These are phyloP conservation scores for Colletotrichum coccodes DNA, from an alignment of 2,329 filamentous ascomycete genomes.

Conservation along the genomic window DNA sequence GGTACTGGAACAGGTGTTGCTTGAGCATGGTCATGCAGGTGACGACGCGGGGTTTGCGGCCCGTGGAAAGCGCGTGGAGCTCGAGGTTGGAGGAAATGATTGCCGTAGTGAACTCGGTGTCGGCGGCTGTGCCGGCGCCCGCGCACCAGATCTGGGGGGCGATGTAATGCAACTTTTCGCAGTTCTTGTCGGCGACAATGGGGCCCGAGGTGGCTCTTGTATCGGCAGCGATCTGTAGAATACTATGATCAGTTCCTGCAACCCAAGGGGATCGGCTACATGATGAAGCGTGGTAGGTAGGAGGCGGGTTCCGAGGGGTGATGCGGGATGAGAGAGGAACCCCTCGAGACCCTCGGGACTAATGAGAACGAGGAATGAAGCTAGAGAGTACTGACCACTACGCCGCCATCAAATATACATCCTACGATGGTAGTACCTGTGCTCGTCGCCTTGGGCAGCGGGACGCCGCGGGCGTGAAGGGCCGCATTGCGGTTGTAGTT, in stretches of 20 bases:
- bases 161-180: conserved; percentile 99
- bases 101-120: conserved; percentile 98
- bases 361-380: background rate
- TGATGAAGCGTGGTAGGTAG: conserved; percentile 9
- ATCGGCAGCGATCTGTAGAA: conserved; percentile 89
- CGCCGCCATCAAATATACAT: conserved; percentile 94
- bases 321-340: background rate
- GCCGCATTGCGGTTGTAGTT: conserved; percentile 99
- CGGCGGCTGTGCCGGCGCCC: conserved; percentile 95
- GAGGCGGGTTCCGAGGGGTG: no score
- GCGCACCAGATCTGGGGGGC: conserved; percentile 99
- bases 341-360: no score
- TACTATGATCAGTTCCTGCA: conserved; percentile 8
- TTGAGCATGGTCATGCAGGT: conserved; percentile 99
- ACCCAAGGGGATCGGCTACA: conserved; percentile 29
- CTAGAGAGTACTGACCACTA: conserved; percentile 73
- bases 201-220: conserved; percentile 96
- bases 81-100: conserved; percentile 99
- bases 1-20: conserved; percentile 98
- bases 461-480: conserved; percentile 92
- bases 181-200: conserved; percentile 99
- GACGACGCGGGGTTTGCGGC: conserved; percentile 95
- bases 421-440: conserved; percentile 99
- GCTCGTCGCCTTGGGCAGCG: conserved; percentile 96
- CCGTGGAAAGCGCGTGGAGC: conserved; percentile 94